A percentile compares a stretch with the other conserved stretches of the same genome.
These are phyloP conservation scores for Lumnitzera racemosa DNA, from an alignment of 345 rosid genomes.

Conservation along the genomic window DNA sequence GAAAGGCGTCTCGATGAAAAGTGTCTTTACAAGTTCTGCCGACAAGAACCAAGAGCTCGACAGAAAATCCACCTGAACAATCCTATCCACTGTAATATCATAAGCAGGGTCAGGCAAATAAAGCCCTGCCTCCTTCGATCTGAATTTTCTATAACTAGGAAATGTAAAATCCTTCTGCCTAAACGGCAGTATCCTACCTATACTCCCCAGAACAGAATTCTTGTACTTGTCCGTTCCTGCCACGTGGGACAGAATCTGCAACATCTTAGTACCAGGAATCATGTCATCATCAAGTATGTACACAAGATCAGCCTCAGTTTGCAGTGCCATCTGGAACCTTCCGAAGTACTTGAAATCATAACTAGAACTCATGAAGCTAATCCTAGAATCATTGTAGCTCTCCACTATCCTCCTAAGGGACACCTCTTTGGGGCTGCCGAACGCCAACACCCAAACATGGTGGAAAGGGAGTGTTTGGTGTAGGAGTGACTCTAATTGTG, in stretches of 20 bases:
- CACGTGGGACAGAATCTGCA: conserved; percentile 88
- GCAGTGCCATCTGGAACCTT: conserved; percentile 91
- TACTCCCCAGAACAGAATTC: conserved; percentile 91
- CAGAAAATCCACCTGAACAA: conserved; percentile 94
- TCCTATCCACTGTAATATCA: conserved; percentile 63
- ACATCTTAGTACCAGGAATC: conserved; percentile 94
- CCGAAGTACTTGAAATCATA: conserved; percentile 98
- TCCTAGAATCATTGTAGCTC: conserved; percentile 78
- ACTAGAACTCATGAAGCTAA: conserved; percentile 86
- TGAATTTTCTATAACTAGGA: conserved; percentile 86
- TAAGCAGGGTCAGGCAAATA: conserved; percentile 98
- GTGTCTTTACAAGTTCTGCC: conserved; percentile 80
- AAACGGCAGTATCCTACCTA: conserved; percentile 92
- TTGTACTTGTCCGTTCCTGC: conserved; percentile 90
- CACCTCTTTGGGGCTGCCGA: conserved; percentile 77
- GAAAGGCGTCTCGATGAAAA: conserved; percentile 82
- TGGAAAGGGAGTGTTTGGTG: conserved; percentile 88
- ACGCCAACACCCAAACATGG: conserved; percentile 91
- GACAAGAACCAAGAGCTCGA: conserved; percentile 97
- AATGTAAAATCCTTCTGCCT: conserved; percentile 91
- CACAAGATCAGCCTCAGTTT: conserved; percentile 85
- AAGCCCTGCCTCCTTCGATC: conserved; percentile 93
- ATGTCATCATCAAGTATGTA: conserved; percentile 86
- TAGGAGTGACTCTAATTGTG: conserved; percentile 82
- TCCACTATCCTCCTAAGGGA: conserved; percentile 62